These are phyloP conservation scores for Castanopsis chinensis DNA, from an alignment of 306 rosid species.

Conservation along the genomic window DNA sequence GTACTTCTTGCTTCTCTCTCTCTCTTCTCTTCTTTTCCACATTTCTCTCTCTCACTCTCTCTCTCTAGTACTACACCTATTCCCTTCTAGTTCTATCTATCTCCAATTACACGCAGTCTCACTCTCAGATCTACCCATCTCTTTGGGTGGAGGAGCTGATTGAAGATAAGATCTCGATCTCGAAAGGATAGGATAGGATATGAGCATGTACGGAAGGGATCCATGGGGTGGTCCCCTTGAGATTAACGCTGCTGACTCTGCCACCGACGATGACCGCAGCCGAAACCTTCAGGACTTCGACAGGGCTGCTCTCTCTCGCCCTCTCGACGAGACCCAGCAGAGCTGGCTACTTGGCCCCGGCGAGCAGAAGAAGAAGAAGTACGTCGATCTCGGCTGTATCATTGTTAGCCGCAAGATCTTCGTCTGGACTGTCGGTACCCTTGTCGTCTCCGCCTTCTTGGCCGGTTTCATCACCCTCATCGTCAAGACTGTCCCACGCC, in stretches of 20 bases:
- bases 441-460: conserved; percentile 55
- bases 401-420: conserved; percentile 95
- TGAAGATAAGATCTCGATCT: too few relatives aligned
- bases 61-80: too few relatives aligned
- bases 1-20: too few relatives aligned
- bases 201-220: conserved; percentile 86
- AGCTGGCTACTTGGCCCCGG: conserved; percentile 94
- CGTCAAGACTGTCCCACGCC: conserved; percentile 85
- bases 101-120: too few relatives aligned
- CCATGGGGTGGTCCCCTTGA: conserved; percentile 99
- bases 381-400: conserved; percentile 93
- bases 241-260: conserved; percentile 85
- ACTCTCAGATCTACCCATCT: too few relatives aligned
- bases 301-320: conserved; percentile 86
- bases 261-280: conserved; percentile 96
- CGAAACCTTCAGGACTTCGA: conserved; percentile 82
- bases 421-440: conserved; percentile 73
- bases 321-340: conserved; percentile 93
- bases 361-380: conserved; percentile 98
- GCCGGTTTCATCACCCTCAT: conserved; percentile 78
- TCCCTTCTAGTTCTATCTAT: too few relatives aligned
- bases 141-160: too few relatives aligned
- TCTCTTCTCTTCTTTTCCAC: too few relatives aligned
- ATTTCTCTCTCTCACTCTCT: too few relatives aligned
- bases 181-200: background rate